phyloP scores from a whole-genome alignment of 768 basidiomycete genomes.

The Lentinula edodes region DNA sequence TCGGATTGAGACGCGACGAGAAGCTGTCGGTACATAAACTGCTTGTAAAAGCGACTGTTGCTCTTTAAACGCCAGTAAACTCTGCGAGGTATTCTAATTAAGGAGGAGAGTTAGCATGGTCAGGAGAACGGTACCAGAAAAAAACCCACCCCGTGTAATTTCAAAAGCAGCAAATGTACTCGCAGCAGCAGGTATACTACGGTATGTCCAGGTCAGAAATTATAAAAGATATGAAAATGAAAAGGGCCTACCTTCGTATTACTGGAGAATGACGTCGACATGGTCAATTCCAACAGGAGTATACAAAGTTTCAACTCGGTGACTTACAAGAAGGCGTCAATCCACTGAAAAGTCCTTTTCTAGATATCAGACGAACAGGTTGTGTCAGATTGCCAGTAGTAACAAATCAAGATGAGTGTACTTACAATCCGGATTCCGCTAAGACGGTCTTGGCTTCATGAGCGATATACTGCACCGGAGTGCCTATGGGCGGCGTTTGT shows the following conservation, averaged over 20 bases:
- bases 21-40: too few species aligned
- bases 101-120: background rate
- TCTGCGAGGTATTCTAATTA: background rate
- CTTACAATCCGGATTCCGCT: constrained; percentile 69
- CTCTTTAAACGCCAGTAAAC: background rate
- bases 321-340: constrained; percentile 71
- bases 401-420: background rate
- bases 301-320: background rate
- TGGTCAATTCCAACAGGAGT: background rate
- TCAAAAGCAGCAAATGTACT: constrained; percentile 61
- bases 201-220: constrained; percentile 3
- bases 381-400: background rate
- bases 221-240: background rate
- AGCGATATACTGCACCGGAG: constrained; percentile 71
- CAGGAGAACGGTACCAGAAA: background rate
- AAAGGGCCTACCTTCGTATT: constrained; percentile 46
- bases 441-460: constrained; percentile 64
- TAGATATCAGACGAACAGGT: constrained; percentile 15
- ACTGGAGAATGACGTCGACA: constrained; percentile 31
- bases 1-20: too few species aligned
- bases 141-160: background rate
- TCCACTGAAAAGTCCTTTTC: constrained; percentile 65
- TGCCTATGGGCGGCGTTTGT: constrained; percentile 63
- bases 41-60: too few species aligned
- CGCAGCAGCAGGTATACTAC: constrained; percentile 85